Base-by-base conservation (phyloP, 164 flowering plant species). In the Vitis labrusca region DNA sequence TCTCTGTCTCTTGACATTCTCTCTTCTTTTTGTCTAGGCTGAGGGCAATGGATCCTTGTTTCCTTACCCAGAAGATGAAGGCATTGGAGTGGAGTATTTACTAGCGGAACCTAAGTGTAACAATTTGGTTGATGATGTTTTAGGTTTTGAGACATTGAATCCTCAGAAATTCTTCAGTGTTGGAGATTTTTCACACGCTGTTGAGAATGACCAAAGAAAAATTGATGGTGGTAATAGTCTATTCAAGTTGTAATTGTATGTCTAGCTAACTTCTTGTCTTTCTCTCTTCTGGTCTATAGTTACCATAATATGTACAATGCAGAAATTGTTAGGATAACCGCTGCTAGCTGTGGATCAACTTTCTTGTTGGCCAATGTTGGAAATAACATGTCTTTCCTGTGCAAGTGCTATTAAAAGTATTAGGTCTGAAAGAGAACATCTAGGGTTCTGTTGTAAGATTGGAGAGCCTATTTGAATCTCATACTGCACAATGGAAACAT, bases 71-170 rank as follows among this genome's bases (percentile, higher is more conserved):
- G 89, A 85, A 69, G 87, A 85, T 72, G 88, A 84, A 64, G 53
- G 76, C 37, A 78, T 73, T 10, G 86, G 80, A 47, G 68, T 85
- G 70, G 83, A 85, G 37, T 78, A 76, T 70, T 77, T 85, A 58
- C 76, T 84, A 65, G 79, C 81, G 37, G 92, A 84, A 64, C 89
- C 87, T 57, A 77, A 72, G 67, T 78, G 73, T 59, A 80, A 77
- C 52, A 71, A 71, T 64, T 67, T 73, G 50, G 67, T 78, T 65
- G 83, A 80, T 71, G 74, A 69, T 66, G 64, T 79, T 64, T 71
- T 83, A 59, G 77, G 79, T 63, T 74, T 74, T 13, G 61, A 69
- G 17, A 56, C 66, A 3, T 68, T 59, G 57, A 74, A 66, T 63
- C 9, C 71, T 8, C 76, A 54, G 63, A 77, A 80, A 55, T 70